These are phyloP conservation scores for Ganoderma lingzhi DNA, from an alignment of 1,284 basidiomycete species.

Conservation along the genomic window DNA sequence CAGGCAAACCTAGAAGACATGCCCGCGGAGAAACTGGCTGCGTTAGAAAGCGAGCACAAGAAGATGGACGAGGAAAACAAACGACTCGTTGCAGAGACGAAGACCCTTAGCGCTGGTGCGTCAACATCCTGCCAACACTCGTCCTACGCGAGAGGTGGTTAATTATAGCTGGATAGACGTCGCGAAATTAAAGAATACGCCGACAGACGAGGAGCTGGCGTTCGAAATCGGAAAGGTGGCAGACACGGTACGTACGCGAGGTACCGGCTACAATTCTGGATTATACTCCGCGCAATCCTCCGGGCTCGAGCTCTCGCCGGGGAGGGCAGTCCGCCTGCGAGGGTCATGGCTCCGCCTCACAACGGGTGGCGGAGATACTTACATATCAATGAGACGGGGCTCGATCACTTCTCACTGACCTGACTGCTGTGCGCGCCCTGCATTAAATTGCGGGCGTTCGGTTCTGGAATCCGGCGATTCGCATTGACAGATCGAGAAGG, in stretches of 20 bases:
- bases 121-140: constrained; percentile 18
- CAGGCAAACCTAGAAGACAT: constrained; percentile 71
- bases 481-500: constrained; percentile 54
- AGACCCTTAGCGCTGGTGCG: constrained; percentile 60
- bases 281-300: neutral
- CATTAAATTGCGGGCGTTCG: neutral
- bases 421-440: constrained; percentile 1
- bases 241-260: constrained; percentile 47
- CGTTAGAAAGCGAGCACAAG: constrained; percentile 63
- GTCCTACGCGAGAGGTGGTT: neutral
- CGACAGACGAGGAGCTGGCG: constrained; percentile 74
- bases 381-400: neutral
- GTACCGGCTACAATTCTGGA: neutral
- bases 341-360: neutral
- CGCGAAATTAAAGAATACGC: constrained; percentile 62
- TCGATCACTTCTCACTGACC: neutral
- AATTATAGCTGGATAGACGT: constrained; percentile 59
- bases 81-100: constrained; percentile 56
- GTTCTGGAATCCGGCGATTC: neutral
- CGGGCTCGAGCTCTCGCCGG: neutral
- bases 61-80: constrained; percentile 69
- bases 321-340: neutral
- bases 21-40: constrained; percentile 62
- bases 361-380: neutral
- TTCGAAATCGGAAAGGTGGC: constrained; percentile 53